Evolutionary conservation across 2,329 filamentous ascomycete species (phyloP), one percentile per base, ranked within the genome.

Genomic region (Capronia coronata): DNA sequence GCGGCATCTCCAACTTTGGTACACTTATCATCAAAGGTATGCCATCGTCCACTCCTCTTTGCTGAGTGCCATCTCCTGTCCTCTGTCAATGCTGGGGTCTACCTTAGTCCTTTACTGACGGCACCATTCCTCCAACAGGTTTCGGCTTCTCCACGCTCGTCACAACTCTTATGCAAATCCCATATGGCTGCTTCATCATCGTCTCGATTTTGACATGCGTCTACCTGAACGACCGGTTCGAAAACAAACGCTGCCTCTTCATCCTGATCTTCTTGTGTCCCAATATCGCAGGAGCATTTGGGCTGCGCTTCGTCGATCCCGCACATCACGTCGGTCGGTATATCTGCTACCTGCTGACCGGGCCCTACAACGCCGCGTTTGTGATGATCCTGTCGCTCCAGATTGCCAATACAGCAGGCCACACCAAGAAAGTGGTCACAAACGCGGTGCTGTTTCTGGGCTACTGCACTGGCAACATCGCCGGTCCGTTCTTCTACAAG

Each of bases 381-480:
- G 72, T 76, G 2, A 62, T 78, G 43, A 66, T 77, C 41, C 55
- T 74, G 25, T 68, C 70, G 55, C 68, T 73, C 71, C 62, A 71
- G 57, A 55, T 70, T 67, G 55, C 51, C 43, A 71, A 62, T 67
- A 78, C 64, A 61, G 74, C 64, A 61, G 78, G 78, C 0, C 77
- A 80, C 54, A 80, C 78, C 1, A 82, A 82, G 61, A 81, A 83
- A 61, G 78, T 82, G 39, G 75, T 82, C 21, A 79, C 78, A n/a
- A 80, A 79, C 18, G 78, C 76, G 1, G 73, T 79, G 49, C 69
- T 81, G 1, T 82, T 79, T 65, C 68, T 82, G 8, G 78, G 77
- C 0, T 77, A 77, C 48, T 81, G 78, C 58, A 71, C 75, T 1
- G 79, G 79, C 3, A 82, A 83, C 58, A 79, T 83, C 35, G 74